Evolutionary conservation across 2,329 filamentous ascomycete species (phyloP).

Genomic region (Scopulariopsis brevicaulis): DNA sequence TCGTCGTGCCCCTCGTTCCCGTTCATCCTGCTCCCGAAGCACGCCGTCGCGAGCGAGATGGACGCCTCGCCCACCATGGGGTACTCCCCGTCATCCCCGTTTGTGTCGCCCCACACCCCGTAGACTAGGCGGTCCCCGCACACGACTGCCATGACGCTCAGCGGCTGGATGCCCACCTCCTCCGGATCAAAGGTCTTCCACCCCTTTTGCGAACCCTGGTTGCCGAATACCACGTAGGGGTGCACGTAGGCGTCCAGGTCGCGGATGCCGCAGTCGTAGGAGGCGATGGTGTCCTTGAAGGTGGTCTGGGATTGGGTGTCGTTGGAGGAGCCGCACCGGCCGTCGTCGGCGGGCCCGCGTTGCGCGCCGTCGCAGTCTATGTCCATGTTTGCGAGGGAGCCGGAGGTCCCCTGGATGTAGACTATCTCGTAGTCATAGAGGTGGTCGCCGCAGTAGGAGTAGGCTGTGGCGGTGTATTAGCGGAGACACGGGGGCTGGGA

Average conservation of each 20-base stretch:
- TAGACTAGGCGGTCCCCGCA: conserved; percentile 40
- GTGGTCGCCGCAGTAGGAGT: conserved; percentile 35
- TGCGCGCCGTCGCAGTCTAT: conserved; percentile 45
- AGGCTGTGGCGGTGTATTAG: conserved; percentile 12
- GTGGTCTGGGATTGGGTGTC: conserved; percentile 34
- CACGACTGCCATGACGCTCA: conserved; percentile 44
- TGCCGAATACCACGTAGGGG: conserved; percentile 42
- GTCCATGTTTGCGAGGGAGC: conserved; percentile 41
- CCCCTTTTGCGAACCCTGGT: conserved; percentile 21
- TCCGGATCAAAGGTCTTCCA: conserved; percentile 27
- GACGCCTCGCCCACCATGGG: conserved; percentile 44
- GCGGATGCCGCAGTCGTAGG: conserved; percentile 20
- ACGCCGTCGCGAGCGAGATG: conserved; percentile 44
- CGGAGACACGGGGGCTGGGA: too few relatives aligned
- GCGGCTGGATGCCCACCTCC: conserved; percentile 29
- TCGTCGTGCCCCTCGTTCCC: conserved; percentile 43
- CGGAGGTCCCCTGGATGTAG: conserved; percentile 31
- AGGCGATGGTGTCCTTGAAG: conserved; percentile 26
- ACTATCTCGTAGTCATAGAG: conserved; percentile 26
- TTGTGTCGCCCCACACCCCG: conserved; percentile 50
- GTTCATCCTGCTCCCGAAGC: conserved; percentile 39
- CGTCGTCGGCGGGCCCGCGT: conserved; percentile 24
- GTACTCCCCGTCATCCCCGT: conserved; percentile 36
- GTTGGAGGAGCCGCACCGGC: conserved; percentile 29
- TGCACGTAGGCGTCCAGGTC: conserved; percentile 40